These are phyloP conservation scores for Pichia phayaonensis DNA, from an alignment of 805 yeast species.

Conservation along the genomic window DNA sequence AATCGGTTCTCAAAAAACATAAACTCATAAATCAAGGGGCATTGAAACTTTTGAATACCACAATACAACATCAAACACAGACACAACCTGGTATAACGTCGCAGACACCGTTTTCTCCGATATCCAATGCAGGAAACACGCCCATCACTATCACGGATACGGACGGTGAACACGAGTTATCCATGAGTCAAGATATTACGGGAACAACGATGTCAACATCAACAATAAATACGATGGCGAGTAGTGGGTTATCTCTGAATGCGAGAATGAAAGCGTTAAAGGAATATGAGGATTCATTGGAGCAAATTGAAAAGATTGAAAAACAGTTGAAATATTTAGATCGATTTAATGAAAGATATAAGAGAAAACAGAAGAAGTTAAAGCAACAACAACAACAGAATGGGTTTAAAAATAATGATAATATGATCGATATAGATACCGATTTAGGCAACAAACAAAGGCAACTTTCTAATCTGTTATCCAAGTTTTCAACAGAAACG, in stretches of 20 bases:
- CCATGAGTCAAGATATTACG: not conserved
- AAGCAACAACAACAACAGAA: not conserved
- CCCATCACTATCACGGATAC: not conserved
- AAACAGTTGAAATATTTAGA: slow-evolving; percentile 1
- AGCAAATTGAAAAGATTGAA: slow-evolving; percentile 2
- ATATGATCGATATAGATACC: not conserved
- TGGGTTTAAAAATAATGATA: not conserved
- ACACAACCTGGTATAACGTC: not conserved
- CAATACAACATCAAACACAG: not conserved
- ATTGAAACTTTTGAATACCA: slow-evolving; percentile 3
- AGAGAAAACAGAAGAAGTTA: not conserved
- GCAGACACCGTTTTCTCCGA: not conserved
- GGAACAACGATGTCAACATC: not conserved
- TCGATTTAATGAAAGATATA: not conserved
- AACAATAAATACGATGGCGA: not conserved
- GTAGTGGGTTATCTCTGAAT: not conserved
- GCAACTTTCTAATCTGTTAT: not conserved
- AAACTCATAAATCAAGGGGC: slow-evolving; percentile 1
- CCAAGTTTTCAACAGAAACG: not conserved
- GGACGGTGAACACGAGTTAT: not conserved
- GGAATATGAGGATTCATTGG: slow-evolving; percentile 6
- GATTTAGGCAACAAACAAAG: not conserved
- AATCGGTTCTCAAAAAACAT: not conserved
- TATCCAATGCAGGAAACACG: not conserved
- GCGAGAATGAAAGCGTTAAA: slow-evolving; percentile 4